Conservation (phyloP, 139 green algal species). For the Marvania coccoides region DNA sequence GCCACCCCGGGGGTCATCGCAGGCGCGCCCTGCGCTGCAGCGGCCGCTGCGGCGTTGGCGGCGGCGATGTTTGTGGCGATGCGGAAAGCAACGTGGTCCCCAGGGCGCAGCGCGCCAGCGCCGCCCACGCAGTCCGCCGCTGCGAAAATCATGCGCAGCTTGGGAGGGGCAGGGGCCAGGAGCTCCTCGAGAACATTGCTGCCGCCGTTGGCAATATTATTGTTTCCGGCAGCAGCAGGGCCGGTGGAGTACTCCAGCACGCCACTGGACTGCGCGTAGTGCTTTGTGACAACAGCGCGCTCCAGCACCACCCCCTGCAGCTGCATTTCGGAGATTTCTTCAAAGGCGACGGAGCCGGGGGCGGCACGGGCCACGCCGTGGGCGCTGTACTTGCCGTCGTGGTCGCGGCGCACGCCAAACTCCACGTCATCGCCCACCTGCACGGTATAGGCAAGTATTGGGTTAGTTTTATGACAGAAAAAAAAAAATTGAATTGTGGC, state of each 20-base stretch:
- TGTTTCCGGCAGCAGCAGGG: background rate
- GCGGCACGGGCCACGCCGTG: constrained; percentile 12
- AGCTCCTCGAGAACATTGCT: constrained; percentile 2
- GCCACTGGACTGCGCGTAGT: constrained; percentile 21
- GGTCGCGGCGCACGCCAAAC: constrained; percentile 29
- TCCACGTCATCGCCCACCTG: constrained; percentile 35
- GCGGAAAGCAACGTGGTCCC: constrained; percentile 38
- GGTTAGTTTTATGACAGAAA: background rate
- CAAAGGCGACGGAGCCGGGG: constrained; percentile 34
- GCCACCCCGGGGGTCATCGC: constrained; percentile 2
- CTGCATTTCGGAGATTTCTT: constrained; percentile 15
- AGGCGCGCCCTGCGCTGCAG: constrained; percentile 15
- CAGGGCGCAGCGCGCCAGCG: background rate
- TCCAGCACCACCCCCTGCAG: constrained; percentile 28
- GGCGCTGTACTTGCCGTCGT: constrained; percentile 21
- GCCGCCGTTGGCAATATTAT: background rate
- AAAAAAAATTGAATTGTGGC: background rate
- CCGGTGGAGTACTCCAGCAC: constrained; percentile 22
- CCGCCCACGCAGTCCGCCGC: constrained; percentile 2
- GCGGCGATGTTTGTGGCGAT: constrained; percentile 26
- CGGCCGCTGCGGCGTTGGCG: background rate
- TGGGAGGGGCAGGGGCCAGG: background rate
- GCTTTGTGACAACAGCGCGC: background rate
- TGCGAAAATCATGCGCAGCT: background rate
- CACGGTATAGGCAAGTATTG: no score